Conservation (phyloP, 768 basidiomycete species). For the Mycena chlorophos region DNA sequence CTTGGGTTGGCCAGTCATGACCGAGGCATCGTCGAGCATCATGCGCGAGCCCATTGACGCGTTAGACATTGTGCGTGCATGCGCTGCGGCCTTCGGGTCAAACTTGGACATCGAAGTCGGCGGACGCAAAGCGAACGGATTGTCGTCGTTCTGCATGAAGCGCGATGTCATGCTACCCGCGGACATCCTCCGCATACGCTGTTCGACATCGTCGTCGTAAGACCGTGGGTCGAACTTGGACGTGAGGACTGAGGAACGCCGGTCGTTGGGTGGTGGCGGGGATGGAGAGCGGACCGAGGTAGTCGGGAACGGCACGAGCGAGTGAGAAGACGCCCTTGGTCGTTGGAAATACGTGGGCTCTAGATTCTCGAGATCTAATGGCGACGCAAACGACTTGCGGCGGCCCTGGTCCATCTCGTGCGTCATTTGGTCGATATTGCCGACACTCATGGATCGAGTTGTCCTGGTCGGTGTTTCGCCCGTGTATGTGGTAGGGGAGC, state of each 20-base stretch:
- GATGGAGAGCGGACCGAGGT: conserved; percentile 53
- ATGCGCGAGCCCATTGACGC: conserved; percentile 67
- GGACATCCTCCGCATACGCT: conserved; percentile 35
- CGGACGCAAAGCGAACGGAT: conserved; percentile 69
- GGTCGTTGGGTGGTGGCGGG: conserved; percentile 37
- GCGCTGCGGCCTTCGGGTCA: conserved; percentile 72
- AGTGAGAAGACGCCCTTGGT: conserved; percentile 53
- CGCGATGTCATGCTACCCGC: conserved; percentile 48
- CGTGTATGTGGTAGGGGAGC: conserved; percentile 44
- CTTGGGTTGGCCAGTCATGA: conserved; percentile 42
- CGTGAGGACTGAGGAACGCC: conserved; percentile 20
- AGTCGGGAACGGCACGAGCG: conserved; percentile 42
- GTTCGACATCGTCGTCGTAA: conserved; percentile 37
- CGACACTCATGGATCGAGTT: conserved; percentile 66
- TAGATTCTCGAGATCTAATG: conserved; percentile 53
- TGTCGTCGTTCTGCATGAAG: conserved; percentile 47
- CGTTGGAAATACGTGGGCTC: conserved; percentile 45
- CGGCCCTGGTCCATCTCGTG: conserved; percentile 35
- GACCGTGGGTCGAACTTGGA: conserved; percentile 24
- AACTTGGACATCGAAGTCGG: conserved; percentile 71
- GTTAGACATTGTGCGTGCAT: conserved; percentile 61
- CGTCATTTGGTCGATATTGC: conserved; percentile 50
- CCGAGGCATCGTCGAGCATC: conserved; percentile 50
- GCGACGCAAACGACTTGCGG: conserved; percentile 58
- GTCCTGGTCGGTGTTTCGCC: conserved; percentile 40